Base-by-base conservation (phyloP, 768 basidiomycete genomes). In the Suillus clintonianus region DNA sequence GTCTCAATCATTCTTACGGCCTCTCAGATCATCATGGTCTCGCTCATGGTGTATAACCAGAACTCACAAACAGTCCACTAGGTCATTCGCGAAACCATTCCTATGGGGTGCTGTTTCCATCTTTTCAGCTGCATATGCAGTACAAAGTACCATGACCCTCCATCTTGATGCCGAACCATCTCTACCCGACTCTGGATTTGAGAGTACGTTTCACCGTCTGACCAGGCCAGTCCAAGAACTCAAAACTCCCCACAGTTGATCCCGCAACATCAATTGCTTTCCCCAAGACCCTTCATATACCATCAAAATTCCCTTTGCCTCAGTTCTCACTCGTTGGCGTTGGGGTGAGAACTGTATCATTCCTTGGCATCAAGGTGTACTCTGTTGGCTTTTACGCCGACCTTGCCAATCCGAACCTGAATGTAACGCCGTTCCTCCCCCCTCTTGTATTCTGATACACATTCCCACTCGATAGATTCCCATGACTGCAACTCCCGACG, bases 301-400 rank as follows among this genome's bases (percentile, higher is more conserved):
- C 88, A 22, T 85, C 90, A 37, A 90, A 87, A 68, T 75, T 85
- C 17, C 83, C 85, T 11, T 75, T 86, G 7, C 86, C 90, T 10
- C 76, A 83, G 2, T 85, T 92, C 69, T 83, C 86, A 13, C 83
- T 97, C 6, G 78, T 97, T 22, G 95, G 95, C 7, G 79, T 94
- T 1, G 95, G 95, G 27, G 93, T 95, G 43, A 82, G 95, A 57
- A 92, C 89, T 0, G 94, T 97, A 36, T 94, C 94, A 15, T 95
- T 97, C 76, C 81, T 97, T 43, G 83, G 89, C 8, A 85, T 97
- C 66, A 88, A 92, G 71, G 95, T 97, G 17, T 97, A 97, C 76
- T 91, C 90, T 13, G 87, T 94, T 39, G 95, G 86, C 2, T 94
- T 97, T 77, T 97, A 97, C 74, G 90, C 92, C 7, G 94, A 97